Conservation (phyloP, 371 early-diverging fungal genomes). For the Paramicrosporidium saccamoebae region DNA sequence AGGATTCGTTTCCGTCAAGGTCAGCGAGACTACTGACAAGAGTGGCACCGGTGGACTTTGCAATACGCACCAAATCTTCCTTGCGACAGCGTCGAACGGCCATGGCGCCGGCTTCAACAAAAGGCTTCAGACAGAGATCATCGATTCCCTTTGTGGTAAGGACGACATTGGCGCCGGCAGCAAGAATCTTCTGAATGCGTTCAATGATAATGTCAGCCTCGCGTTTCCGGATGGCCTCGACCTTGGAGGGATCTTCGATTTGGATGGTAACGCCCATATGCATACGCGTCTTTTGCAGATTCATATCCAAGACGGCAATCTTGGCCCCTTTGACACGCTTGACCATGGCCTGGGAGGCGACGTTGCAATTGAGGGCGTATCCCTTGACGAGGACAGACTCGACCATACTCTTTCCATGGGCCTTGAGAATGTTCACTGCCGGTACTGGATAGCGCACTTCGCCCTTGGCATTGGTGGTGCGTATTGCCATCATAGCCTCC, state of each 20-base stretch:
- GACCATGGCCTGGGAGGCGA: constrained; percentile 84
- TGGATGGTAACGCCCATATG: constrained; percentile 90
- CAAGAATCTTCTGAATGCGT: constrained; percentile 77
- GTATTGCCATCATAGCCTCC: constrained; percentile 75
- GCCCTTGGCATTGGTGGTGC: constrained; percentile 42
- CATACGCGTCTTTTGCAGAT: constrained; percentile 96
- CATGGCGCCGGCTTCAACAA: constrained; percentile 72
- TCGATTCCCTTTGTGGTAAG: constrained; percentile 98
- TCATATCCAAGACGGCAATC: constrained; percentile 97
- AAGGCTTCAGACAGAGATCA: constrained; percentile 86
- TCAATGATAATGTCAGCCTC: constrained; percentile 89
- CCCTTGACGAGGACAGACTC: constrained; percentile 80
- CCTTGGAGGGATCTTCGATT: constrained; percentile 85
- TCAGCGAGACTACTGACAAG: constrained; percentile 87
- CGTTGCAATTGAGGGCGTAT: constrained; percentile 94
- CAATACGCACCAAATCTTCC: constrained; percentile 91
- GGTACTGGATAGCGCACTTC: constrained; percentile 85
- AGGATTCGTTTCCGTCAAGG: constrained; percentile 86
- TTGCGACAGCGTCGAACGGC: constrained; percentile 89
- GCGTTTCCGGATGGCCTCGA: constrained; percentile 88
- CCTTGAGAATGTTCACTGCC: constrained; percentile 93
- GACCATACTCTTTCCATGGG: constrained; percentile 79
- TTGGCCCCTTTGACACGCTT: constrained; percentile 57
- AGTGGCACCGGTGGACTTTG: constrained; percentile 85
- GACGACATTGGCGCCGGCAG: constrained; percentile 89